Evolutionary conservation across 2,329 filamentous ascomycete genomes (phyloP).

Genomic region (Fusarium sp.): DNA sequence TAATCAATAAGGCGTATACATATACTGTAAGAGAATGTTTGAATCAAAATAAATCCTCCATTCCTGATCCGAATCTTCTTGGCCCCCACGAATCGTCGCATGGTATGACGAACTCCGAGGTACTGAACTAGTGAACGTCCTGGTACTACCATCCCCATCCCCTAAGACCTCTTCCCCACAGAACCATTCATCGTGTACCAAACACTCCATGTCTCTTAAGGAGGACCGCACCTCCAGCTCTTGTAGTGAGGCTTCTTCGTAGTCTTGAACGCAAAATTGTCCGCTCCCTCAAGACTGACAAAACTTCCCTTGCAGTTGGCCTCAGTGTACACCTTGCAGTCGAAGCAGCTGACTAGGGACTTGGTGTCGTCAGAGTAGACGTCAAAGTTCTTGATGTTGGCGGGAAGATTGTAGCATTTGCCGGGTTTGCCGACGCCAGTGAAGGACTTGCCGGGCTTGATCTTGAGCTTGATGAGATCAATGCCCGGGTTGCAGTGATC

Average conservation of each 20-base stretch:
- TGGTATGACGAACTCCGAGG: too few species aligned
- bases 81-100: too few species aligned
- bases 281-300: neutral
- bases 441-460: neutral
- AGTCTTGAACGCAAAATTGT: neutral
- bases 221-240: slow-evolving; percentile 1
- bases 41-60: neutral
- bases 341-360: neutral
- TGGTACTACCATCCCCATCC: neutral
- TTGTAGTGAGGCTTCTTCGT: neutral
- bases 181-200: neutral
- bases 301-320: neutral
- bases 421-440: neutral
- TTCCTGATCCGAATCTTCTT: neutral
- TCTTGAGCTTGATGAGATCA: neutral
- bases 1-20: neutral
- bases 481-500: neutral
- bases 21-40: neutral
- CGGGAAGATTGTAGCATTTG: neutral
- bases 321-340: neutral
- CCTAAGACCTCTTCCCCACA: neutral
- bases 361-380: neutral
- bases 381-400: neutral
- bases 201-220: fast-evolving
- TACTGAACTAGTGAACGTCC: too few species aligned